Base-by-base conservation (phyloP, 2,329 filamentous ascomycete species). In the Aspergillus sp. region DNA sequence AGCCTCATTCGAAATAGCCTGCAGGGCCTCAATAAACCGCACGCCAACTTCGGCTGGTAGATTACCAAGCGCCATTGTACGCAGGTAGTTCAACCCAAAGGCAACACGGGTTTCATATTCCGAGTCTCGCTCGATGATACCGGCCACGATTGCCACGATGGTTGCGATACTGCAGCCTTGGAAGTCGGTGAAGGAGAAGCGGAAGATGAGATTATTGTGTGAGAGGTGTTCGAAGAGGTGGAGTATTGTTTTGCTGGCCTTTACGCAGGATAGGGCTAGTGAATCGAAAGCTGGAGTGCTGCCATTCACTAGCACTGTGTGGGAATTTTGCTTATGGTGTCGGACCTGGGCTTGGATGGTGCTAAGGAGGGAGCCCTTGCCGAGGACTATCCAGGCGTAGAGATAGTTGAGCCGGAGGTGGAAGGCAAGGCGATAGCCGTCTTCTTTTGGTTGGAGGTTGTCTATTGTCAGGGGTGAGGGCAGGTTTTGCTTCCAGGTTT, bases 151-250 rank as follows among this genome's bases (percentile, higher is more conserved):
- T 14, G 45, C 27, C 14, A 76, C 68, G 23, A 75, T 75, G 2
- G 71, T 75, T 4, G 73, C 73, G 15, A 72, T 74, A 39, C 73
- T 75, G 56, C 73, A 75, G 12, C 71, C 73, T 50, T 76, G 73
- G 21, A 76, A 75, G 58, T 76, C 73, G 4, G 73, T 74, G 47
- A 76, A 76, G 0, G 73, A 75, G 48, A 76, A 75, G 0, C 69
- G 66, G 2, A 70, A 69, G n/a, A 71, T 68, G 6, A 52, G 15
- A 14, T 43, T 19, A 8, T 73, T 73, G 3, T 65, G 64, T 3
- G 56, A 62, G 15, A 75, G 48, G 3, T 55, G 66, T 15, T 52
- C 49, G 37, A 21, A 52, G 17, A 48, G 27, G 6, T 24, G 24
- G 6, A 48, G 15, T 11, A 48, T 35, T 27, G 11, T 33, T 48